These are phyloP conservation scores for Microascus cirrosus DNA, from an alignment of 2,329 filamentous ascomycete species.

Conservation along the genomic window DNA sequence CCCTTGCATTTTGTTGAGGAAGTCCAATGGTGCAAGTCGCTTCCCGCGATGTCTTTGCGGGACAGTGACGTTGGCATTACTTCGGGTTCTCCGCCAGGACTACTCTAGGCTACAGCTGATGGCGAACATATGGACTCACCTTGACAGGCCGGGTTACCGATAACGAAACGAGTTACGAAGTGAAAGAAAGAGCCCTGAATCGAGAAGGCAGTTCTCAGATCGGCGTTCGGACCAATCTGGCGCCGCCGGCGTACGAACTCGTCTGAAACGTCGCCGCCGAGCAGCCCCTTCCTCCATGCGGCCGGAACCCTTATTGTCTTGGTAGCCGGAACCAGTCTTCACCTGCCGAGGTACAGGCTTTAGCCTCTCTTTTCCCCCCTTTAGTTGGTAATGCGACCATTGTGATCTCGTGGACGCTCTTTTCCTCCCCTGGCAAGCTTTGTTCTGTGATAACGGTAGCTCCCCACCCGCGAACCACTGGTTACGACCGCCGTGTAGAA, in stretches of 20 bases:
- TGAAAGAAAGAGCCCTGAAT: not conserved
- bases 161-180: not conserved
- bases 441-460: not conserved
- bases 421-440: not conserved
- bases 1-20: not conserved
- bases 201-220: too few relatives aligned
- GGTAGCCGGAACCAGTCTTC: not conserved
- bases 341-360: not conserved
- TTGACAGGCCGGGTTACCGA: not conserved
- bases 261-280: not conserved
- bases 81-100: too few relatives aligned
- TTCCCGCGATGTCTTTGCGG: not conserved
- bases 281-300: not conserved
- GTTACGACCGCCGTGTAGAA: too few relatives aligned
- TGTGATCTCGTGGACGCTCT: not conserved
- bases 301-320: not conserved
- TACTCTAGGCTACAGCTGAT: not conserved
- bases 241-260: not conserved
- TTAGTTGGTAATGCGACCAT: not conserved
- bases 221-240: constrained; percentile 2
- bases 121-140: not conserved
- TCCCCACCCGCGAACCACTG: not conserved
- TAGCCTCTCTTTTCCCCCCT: not conserved
- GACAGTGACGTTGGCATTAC: not conserved
- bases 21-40: not conserved